Evolutionary conservation across 352 stramenopile genomes (phyloP).

Genomic region (Phytopythium helicoides): DNA sequence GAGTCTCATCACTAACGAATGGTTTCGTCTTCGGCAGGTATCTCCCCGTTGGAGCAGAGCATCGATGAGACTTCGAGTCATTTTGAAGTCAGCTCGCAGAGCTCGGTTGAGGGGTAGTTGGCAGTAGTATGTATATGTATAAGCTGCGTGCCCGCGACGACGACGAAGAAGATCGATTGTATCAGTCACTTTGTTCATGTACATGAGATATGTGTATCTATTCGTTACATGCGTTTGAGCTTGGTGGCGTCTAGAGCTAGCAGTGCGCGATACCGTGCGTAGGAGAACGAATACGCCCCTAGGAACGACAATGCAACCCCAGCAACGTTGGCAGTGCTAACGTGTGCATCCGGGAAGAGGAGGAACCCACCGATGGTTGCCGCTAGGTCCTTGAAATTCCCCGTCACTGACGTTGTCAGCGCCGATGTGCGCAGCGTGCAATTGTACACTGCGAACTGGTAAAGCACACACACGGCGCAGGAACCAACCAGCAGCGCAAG

Average conservation of each 20-base stretch:
- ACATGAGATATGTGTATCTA: background rate
- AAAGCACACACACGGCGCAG: conserved; percentile 67
- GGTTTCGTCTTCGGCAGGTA: conserved; percentile 30
- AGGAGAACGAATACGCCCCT: conserved; percentile 73
- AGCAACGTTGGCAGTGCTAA: conserved; percentile 38
- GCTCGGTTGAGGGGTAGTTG: conserved; percentile 41
- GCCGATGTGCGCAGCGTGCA: conserved; percentile 69
- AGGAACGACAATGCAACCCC: conserved; percentile 66
- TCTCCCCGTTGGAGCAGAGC: conserved; percentile 77
- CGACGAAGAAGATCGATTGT: background rate
- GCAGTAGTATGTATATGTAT: background rate
- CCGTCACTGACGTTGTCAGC: conserved; percentile 70
- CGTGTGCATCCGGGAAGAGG: conserved; percentile 53
- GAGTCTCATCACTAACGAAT: conserved; percentile 6
- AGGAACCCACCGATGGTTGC: conserved; percentile 59
- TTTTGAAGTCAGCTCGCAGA: conserved; percentile 83
- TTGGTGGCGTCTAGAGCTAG: conserved; percentile 5
- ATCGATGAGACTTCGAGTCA: conserved; percentile 76
- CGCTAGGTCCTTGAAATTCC: conserved; percentile 72
- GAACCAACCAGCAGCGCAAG: conserved; percentile 35
- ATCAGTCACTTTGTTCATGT: too few relatives aligned
- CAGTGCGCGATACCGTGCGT: conserved; percentile 58
- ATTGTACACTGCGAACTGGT: conserved; percentile 71
- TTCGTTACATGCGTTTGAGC: background rate
- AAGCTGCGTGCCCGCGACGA: background rate